These are phyloP conservation scores for Periconia sp. DNA, from an alignment of 2,329 filamentous ascomycete species.

Conservation along the genomic window DNA sequence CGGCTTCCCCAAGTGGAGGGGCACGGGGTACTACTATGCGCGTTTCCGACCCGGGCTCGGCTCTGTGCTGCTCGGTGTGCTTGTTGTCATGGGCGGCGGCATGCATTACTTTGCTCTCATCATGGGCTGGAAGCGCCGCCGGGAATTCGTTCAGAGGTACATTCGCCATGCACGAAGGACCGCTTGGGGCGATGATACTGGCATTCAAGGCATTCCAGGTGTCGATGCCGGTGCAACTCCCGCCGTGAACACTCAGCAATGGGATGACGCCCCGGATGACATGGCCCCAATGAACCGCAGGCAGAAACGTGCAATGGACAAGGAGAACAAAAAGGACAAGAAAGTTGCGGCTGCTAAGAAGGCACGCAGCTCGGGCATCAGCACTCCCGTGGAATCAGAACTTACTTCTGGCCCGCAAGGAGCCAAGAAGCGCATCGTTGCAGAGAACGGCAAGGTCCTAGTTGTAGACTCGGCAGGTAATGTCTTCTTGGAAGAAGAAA, in stretches of 20 bases:
- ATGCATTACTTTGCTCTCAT: constrained; percentile 87
- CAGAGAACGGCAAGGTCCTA: constrained; percentile 93
- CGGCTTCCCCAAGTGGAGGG: constrained; percentile 95
- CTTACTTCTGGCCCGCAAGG: constrained; percentile 68
- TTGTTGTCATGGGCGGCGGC: constrained; percentile 81
- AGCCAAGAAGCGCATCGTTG: constrained; percentile 83
- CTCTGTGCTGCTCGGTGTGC: constrained; percentile 80
- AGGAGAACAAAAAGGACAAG: constrained; percentile 73
- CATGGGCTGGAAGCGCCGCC: constrained; percentile 87
- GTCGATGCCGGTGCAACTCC: constrained; percentile 50
- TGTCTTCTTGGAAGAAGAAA: constrained; percentile 92
- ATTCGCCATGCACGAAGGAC: constrained; percentile 86
- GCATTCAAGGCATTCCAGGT: constrained; percentile 70
- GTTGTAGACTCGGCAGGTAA: constrained; percentile 92
- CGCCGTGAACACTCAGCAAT: constrained; percentile 36
- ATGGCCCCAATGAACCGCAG: constrained; percentile 74
- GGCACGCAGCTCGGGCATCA: constrained; percentile 56
- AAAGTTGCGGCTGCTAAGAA: constrained; percentile 61
- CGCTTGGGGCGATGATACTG: constrained; percentile 86
- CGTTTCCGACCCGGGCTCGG: constrained; percentile 90
- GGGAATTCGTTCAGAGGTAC: constrained; percentile 89
- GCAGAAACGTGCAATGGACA: constrained; percentile 88
- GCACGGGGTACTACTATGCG: constrained; percentile 97
- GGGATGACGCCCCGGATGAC: constrained; percentile 50
- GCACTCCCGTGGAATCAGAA: constrained; percentile 62